Base-by-base conservation (phyloP, 2,329 filamentous ascomycete species). In the Phoma herbarum region DNA sequence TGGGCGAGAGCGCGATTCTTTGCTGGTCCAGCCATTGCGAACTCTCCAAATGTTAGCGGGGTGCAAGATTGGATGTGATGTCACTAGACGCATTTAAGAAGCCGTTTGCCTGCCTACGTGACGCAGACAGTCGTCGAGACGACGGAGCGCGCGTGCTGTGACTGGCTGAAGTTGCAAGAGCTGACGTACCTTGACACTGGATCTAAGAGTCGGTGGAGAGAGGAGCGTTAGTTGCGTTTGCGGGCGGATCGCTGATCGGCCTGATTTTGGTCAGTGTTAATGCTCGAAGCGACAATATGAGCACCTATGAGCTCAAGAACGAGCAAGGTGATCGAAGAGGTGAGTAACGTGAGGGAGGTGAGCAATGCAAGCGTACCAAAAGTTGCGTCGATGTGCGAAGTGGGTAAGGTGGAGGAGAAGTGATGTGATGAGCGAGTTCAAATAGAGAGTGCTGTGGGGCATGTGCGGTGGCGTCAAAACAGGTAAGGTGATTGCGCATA, bases 1-100 rank as follows among this genome's bases (percentile, higher is more conserved):
- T 74, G 62, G 11, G 68, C 12, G 11, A n/a, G 10, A 11, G 4
- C 69, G 42, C 70, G 74, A 43, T 69, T 68, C 71, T 78, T 79
- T 1, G 67, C 44, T 43, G 78, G 67, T 39, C 75, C 76, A 22
- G 67, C 76, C 79, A 81, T 81, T 39, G 53, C 62, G 59, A 51
- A 59, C 47, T 61, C 60, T 72, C 54, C 26, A 11, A 31, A 51
- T 57, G 60, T 72, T 59, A 74, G 68, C 46, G 57, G 44, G 63
- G 60, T 28, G 46, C 22, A 43, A 52, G 8, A 20, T 43, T 37
- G 28, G 23, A 45, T 50, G 47, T 42, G 18, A 35, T 55, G 50
- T 41, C 39, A 54, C 39, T 25, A 29, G 45, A 20, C 16, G 25
- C 23, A 26, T 51, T 31, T 46, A 29, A 2, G 47, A 35, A 41